These are phyloP conservation scores for Saturnispora galanensis DNA, from an alignment of 805 yeast genomes.

Conservation along the genomic window DNA sequence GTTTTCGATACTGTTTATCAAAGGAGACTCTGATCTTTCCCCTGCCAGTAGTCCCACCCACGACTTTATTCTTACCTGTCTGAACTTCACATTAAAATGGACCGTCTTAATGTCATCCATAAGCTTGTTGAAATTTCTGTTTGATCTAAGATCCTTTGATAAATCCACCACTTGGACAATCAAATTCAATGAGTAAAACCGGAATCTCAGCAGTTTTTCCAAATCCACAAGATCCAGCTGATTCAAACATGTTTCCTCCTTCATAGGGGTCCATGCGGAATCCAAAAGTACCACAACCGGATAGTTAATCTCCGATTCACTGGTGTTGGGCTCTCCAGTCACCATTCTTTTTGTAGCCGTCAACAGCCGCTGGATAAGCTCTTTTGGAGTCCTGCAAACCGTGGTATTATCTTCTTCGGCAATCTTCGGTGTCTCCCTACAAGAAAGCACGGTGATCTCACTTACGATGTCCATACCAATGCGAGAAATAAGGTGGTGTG, in stretches of 20 bases:
- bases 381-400: background rate
- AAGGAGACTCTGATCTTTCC: slow-evolving; percentile 14
- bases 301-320: slow-evolving; percentile 7
- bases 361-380: background rate
- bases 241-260: background rate
- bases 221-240: slow-evolving; percentile 4
- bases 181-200: slow-evolving; percentile 24
- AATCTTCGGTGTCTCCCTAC: background rate
- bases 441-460: background rate
- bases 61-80: slow-evolving; percentile 30
- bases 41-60: slow-evolving; percentile 30
- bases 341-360: background rate
- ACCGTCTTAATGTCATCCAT: slow-evolving; percentile 6
- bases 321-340: background rate
- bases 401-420: background rate
- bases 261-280: background rate
- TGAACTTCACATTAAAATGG: slow-evolving; percentile 12
- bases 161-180: slow-evolving; percentile 12
- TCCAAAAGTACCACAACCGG: slow-evolving; percentile 6
- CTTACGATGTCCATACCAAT: too few species aligned
- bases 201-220: slow-evolving; percentile 13
- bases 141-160: background rate
- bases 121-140: background rate
- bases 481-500: too few species aligned
- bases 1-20: slow-evolving; percentile 29